Evolutionary conservation across 73 alveolate genomes (phyloP).

Genomic region (Paramecium caudatum): DNA sequence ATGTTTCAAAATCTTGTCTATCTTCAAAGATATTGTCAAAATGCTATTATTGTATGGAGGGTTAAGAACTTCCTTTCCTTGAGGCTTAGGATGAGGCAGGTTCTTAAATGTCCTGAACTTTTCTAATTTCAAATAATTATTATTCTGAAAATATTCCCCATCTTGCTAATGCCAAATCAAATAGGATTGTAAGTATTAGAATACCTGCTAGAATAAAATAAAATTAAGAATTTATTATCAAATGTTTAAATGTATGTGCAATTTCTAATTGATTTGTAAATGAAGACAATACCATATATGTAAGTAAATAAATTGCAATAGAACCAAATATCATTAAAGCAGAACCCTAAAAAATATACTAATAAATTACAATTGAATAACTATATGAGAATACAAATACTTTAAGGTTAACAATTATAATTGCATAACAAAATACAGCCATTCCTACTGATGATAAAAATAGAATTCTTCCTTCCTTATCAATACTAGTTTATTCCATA

Average conservation of each 20-base stretch:
- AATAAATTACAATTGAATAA: background rate
- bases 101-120: background rate
- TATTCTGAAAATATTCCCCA: slow-evolving; percentile 54
- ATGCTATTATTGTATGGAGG: slow-evolving; percentile 4
- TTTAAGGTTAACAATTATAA: slow-evolving; percentile 66
- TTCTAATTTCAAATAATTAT: slow-evolving; percentile 17
- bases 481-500: slow-evolving; percentile 53
- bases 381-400: slow-evolving; percentile 50
- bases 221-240: slow-evolving; percentile 10
- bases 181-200: background rate
- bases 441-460: slow-evolving; percentile 67
- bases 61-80: slow-evolving; percentile 13
- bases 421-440: slow-evolving; percentile 70
- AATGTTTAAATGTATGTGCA: slow-evolving; percentile 20
- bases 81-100: slow-evolving; percentile 20
- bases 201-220: background rate
- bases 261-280: background rate
- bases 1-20: background rate
- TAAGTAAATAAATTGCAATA: slow-evolving; percentile 33
- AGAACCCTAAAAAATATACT: background rate
- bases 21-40: slow-evolving; percentile 27
- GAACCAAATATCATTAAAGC: slow-evolving; percentile 55
- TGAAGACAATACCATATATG: slow-evolving; percentile 55
- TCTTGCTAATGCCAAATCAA: slow-evolving; percentile 43
- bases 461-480: slow-evolving; percentile 69